Conservation (phyloP, 2,329 filamentous ascomycete species). For the Xylariaceae sp. region DNA sequence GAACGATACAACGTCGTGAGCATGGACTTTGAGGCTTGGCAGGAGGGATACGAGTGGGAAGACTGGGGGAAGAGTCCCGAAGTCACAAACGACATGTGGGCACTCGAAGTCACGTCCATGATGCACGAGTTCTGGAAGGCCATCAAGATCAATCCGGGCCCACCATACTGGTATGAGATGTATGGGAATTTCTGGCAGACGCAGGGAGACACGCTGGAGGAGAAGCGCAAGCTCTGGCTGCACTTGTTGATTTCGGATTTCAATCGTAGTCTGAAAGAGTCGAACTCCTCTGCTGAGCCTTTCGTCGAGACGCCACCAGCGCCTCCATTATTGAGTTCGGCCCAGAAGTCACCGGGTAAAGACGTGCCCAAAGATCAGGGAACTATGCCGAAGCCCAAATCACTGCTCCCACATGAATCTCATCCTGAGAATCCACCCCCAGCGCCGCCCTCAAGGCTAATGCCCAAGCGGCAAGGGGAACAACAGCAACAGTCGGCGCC, state of each 20-base stretch:
- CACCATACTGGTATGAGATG: conserved; percentile 1
- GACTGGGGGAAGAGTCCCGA: background rate
- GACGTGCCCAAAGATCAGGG: background rate
- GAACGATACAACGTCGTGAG: background rate
- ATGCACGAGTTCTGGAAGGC: conserved; percentile 8
- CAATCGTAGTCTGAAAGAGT: background rate
- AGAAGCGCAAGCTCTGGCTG: conserved; percentile 7
- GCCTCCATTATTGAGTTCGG: background rate
- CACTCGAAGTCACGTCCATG: background rate
- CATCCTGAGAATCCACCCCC: background rate
- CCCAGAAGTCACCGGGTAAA: background rate
- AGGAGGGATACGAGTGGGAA: background rate
- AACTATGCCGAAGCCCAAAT: too few species aligned
- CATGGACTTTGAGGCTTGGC: background rate
- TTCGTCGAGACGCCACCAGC: background rate
- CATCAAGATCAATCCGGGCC: background rate
- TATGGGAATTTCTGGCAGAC: conserved; percentile 1
- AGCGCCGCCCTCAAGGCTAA: background rate
- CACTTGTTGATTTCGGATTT: background rate
- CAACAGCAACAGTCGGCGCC: background rate
- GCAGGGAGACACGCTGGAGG: background rate
- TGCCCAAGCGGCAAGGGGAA: background rate
- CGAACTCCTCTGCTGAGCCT: background rate
- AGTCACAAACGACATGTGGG: background rate
- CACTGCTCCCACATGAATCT: background rate